Evolutionary conservation across 169 alveolate genomes (phyloP).

Genomic region (Plasmodium gonderi): DNA sequence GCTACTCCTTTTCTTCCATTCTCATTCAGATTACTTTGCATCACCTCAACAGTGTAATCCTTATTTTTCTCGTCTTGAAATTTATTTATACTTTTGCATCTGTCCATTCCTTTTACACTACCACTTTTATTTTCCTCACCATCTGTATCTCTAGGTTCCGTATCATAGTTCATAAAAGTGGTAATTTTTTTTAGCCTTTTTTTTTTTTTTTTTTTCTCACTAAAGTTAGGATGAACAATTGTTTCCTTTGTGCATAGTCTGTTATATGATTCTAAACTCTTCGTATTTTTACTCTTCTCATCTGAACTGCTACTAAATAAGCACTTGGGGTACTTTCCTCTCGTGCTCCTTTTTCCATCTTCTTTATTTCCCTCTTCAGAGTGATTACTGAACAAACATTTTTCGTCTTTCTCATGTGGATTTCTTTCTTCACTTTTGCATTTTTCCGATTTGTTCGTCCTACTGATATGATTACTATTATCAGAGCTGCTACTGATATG

Average conservation of each 20-base stretch:
- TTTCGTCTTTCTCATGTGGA: background rate
- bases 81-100: background rate
- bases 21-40: background rate
- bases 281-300: background rate
- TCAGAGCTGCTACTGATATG: too few relatives aligned
- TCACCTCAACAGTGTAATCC: background rate
- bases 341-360: background rate
- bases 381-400: background rate
- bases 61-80: background rate
- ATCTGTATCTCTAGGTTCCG: background rate
- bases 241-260: background rate
- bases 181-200: background rate
- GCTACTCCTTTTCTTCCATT: background rate
- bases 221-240: background rate
- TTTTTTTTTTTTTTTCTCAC: background rate
- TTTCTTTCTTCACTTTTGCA: background rate
- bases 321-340: background rate
- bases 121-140: background rate
- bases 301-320: conserved; percentile 1
- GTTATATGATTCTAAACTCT: background rate
- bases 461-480: too few relatives aligned
- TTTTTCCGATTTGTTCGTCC: too few relatives aligned
- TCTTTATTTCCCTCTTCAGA: background rate
- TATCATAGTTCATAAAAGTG: background rate
- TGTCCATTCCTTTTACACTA: background rate